Evolutionary conservation across 2,329 filamentous ascomycete species (phyloP), one percentile per base, ranked within the genome.

Genomic region (Penicillium expansum): DNA sequence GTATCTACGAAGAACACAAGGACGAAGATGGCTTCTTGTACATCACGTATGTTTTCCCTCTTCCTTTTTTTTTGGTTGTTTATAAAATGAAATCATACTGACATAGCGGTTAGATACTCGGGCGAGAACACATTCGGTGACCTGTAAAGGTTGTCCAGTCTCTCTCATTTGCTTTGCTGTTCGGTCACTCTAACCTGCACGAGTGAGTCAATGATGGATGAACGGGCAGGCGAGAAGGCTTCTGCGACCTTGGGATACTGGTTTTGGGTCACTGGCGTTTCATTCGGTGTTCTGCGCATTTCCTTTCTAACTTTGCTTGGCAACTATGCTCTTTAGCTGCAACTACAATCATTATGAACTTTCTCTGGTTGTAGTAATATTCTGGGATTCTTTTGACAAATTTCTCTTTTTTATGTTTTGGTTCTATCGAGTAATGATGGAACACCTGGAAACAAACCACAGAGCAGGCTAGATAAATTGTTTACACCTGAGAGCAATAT

Each of bases 1-100:
- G 90, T 77, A 97, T 99, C 80, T 99, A 99, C 77, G 94, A 99
- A 79, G 93, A 97, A 79, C 94, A 99, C 86, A 97, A 99, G 83
- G 85, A 87, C 69, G 85, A 88, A 76, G 85, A 87, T 71, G 92
- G 91, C 49, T 96, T 97, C 83, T 84, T 99, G 59, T 99, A 99
- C 83, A 99, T 99, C 81, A 97, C 93, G 83, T 90, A 87, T 57
- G 84, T 80, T 33, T 9, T 7, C 4, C 14, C 10, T 43, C 14
- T 38, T 5, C 8, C 6, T 42, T 10, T 29, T 1, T 1, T 29
- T 24, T 24, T 24, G 24, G 27, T 7, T 13, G 7, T 47, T 44
- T 22, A 38, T 14, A 32, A 32, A 11, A 59, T 52, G 42, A 35
- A 48, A n/a, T 27, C 20, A 57, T 58, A 56, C 64, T 72, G 55